Conservation (phyloP, 23 red algal genomes). For the Gracilaria vermiculophylla region DNA sequence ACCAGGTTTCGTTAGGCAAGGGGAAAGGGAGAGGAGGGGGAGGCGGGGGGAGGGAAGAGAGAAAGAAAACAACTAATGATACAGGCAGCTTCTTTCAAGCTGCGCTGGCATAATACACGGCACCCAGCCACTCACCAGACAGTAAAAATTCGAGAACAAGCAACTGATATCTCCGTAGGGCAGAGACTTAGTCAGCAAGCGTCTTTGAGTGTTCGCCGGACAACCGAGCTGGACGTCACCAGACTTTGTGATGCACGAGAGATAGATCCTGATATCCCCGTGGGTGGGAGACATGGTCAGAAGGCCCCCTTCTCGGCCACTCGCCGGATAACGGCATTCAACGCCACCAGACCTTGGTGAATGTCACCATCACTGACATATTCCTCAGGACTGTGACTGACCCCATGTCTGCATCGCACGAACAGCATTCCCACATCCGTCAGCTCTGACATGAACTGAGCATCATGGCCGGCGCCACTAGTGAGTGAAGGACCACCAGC, state of each 20-base stretch:
- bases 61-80: neutral
- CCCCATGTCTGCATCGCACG: slow-evolving; percentile 68
- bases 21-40: too few relatives aligned
- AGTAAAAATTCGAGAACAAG: too few relatives aligned
- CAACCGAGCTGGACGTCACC: neutral
- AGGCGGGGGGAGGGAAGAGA: too few relatives aligned
- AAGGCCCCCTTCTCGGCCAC: slow-evolving; percentile 20
- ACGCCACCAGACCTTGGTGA: neutral
- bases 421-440: slow-evolving; percentile 79
- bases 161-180: neutral
- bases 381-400: slow-evolving; percentile 74
- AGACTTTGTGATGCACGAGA: neutral
- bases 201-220: slow-evolving; percentile 30
- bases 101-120: neutral
- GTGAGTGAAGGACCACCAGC: slow-evolving; percentile 39
- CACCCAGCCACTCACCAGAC: too few relatives aligned
- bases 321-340: slow-evolving; percentile 16
- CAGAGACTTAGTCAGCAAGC: too few relatives aligned
- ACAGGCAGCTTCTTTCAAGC: neutral
- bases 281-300: neutral
- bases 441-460: slow-evolving; percentile 52
- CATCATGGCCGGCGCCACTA: slow-evolving; percentile 90
- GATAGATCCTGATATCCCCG: neutral
- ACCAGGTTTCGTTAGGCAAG: neutral
- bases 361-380: slow-evolving; percentile 33